Percentiles rank a stretch among this genome's conserved stretches.
Conservation (phyloP, 768 basidiomycete genomes). For the Leccinum variicolor region DNA sequence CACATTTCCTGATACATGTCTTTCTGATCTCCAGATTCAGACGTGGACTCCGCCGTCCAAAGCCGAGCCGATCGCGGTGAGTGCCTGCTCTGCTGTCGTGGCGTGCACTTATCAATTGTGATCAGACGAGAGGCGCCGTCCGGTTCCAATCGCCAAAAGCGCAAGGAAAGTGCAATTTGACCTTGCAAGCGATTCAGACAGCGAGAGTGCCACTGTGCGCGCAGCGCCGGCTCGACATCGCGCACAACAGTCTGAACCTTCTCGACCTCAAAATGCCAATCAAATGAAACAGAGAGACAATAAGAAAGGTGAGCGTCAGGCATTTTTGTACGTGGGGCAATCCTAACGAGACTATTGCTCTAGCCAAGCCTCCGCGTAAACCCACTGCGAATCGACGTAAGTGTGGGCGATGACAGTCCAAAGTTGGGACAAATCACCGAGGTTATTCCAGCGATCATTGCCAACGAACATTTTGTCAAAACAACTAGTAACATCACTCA, state of each 20-base stretch:
- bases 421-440: neutral
- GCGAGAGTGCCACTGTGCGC: slow-evolving; percentile 15
- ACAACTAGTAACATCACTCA: neutral
- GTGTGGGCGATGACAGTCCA: neutral
- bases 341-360: neutral
- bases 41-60: slow-evolving; percentile 1
- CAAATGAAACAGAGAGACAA: slow-evolving; percentile 1
- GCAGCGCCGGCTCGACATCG: slow-evolving; percentile 4
- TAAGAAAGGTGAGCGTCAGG: slow-evolving; percentile 5
- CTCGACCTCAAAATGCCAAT: neutral
- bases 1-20: neutral
- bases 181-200: slow-evolving; percentile 6
- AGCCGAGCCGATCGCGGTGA: slow-evolving; percentile 1
- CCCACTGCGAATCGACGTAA: slow-evolving; percentile 11
- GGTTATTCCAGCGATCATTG: slow-evolving; percentile 8
- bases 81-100: neutral
- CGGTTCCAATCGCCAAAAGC: neutral
- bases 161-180: slow-evolving; percentile 18
- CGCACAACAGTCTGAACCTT: neutral
- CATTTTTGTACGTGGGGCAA: neutral
- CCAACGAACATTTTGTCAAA: slow-evolving; percentile 6
- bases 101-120: neutral
- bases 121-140: slow-evolving; percentile 5
- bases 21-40: slow-evolving; percentile 15
- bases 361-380: slow-evolving; percentile 9